Base-by-base conservation (phyloP, 768 basidiomycete species). In the Termitomyces titanicus region DNA sequence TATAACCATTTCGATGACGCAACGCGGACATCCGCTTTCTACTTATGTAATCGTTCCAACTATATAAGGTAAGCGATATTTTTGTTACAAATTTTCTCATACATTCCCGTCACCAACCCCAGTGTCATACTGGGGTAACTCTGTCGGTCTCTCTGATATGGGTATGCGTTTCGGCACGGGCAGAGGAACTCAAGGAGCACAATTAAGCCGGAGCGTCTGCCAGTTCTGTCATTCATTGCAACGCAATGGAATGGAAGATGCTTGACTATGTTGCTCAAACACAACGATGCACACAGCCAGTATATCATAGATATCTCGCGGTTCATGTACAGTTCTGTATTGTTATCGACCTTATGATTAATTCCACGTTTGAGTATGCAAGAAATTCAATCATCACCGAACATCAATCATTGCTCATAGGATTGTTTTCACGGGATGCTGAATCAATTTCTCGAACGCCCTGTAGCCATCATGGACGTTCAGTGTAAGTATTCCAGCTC, bases 141-240 rank as follows among this genome's bases (percentile, higher is more conserved):
- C 84, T 75, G 72, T 72, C 74, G 63, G 59, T 33, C 15, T 58
- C 57, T 68, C 73, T 72, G 74, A 75, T 65, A 64, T 58, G 82
- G 86, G 86, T 88, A 88, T 68, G 34, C 57, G 65, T 66, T 64
- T 58, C 71, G 69, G 74, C 51, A 63, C 65, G 74, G 82, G 74
- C 56, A 79, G 74, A 82, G 37, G 42, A 57, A 38, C 17, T 34
- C 7, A 63, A 47, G 43, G 85, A 77, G 79, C 76, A 73, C 86
- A 86, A 86, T 86, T 88, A 88, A 88, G 86, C 86, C 86, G 86
- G 85, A 87, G 85, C 81, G 68, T 72, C 74, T 77, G 72, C 77
- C 67, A 79, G 72, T 71, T 63, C 62, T 56, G 53, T 66, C 69
- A 60, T 59, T 66, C 67, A 66, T 69, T 73, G 66, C 66, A 64